Evolutionary conservation across 2,329 filamentous ascomycete genomes (phyloP), one percentile per base, ranked within the genome.

Genomic region (Pestalotiopsis sp.): DNA sequence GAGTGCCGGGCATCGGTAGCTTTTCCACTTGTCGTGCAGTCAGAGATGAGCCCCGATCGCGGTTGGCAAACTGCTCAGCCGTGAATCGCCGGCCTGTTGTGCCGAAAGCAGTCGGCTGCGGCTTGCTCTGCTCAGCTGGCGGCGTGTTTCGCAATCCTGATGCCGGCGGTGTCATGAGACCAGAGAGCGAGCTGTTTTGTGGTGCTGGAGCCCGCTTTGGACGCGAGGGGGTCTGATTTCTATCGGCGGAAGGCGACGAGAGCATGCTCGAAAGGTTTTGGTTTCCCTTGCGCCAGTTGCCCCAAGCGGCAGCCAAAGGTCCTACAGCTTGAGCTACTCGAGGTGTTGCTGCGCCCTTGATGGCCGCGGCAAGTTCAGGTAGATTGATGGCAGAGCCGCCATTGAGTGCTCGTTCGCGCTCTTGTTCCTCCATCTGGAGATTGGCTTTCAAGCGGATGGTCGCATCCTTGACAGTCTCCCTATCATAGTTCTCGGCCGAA

Each of bases 371-470:
- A 57, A 97, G 88, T 56, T 92, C 93, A 4, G 93, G 92, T 73
- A 96, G 85, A 66, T 85, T 88, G 70, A 91, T 86, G 36, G 88
- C 84, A 7, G 90, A 92, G 14, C 88, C 88, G 62, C 91, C 91
- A 66, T 92, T 90, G 81, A 93, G 88, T 0, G 93, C 91, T 69
- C 96, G 89, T 80, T 98, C 95, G 65, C 94, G 93, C 81, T 98
- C 95, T 78, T 97, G 94, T 78, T 97, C 93, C 80, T 99, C 95
- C 96, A 99, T 99, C 78, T 98, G 94, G 45, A 99, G 85, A 76
- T 97, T 98, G 14, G 96, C 93, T 78, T 94, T 93, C 70, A 99
- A 90, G 66, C 96, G 92, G 74, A 98, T 98, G 45, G 94, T 93
- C 5, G 95, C 94, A 77, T 98, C 95, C 75, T 93, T 93, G 72